Percentiles rank a stretch among this genome's conserved stretches.
Evolutionary conservation across 257 asterid genomes (phyloP).

Genomic region (Solanum phureja): DNA sequence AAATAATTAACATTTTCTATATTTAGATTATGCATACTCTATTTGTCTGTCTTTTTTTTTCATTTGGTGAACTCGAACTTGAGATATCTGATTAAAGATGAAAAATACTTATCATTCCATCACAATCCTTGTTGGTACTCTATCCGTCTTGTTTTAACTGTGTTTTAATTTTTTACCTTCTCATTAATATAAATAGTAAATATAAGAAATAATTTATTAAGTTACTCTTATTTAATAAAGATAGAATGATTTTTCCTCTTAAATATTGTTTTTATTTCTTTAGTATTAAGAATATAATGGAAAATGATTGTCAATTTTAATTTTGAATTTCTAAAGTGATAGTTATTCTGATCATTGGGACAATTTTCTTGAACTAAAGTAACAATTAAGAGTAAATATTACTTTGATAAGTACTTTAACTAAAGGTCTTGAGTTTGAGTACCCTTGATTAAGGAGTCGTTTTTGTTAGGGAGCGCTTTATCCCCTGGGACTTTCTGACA

Average conservation of each 20-base stretch:
- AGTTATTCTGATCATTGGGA: not conserved
- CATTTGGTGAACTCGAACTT: rapidly evolving
- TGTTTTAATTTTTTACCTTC: too few species aligned
- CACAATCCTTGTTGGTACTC: not conserved
- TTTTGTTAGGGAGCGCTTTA: too few species aligned
- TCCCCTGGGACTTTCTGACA: rapidly evolving
- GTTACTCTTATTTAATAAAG: not conserved
- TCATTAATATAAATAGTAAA: too few species aligned
- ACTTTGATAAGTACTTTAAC: not conserved
- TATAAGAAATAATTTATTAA: too few species aligned
- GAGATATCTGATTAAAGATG: too few species aligned
- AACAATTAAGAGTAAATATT: not conserved
- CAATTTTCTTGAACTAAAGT: not conserved
- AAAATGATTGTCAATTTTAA: too few species aligned
- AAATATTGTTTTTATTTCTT: not conserved
- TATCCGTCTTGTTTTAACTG: not conserved
- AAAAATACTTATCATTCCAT: too few species aligned
- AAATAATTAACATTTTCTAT: too few species aligned
- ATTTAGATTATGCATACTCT: not conserved
- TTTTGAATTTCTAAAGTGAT: too few species aligned
- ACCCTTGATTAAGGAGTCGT: rapidly evolving
- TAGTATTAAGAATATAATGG: not conserved
- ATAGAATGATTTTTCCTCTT: not conserved
- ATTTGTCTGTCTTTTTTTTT: too few species aligned
- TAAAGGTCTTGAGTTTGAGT: too few species aligned